Evolutionary conservation across 2,329 filamentous ascomycete species (phyloP), one percentile per base, ranked within the genome.

Genomic region (Polytolypa hystricis): DNA sequence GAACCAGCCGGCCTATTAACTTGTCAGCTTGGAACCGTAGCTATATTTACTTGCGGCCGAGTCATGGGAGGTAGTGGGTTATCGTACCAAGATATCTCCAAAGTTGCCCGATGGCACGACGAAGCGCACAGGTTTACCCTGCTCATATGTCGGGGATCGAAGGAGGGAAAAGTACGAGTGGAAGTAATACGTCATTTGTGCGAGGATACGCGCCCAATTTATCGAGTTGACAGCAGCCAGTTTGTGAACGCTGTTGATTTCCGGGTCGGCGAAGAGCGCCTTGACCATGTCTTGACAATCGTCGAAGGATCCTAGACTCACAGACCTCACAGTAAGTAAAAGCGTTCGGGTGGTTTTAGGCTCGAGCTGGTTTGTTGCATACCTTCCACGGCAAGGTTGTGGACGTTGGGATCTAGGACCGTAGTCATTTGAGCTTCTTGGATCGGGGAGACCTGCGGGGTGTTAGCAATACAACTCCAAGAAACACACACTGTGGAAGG

Each of bases 391-490:
- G 84, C 78, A 31, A 96, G 66, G 61, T 93, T 94, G 70, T 95
- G 85, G 21, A 96, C 87, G 55, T 96, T 96, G 41, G 73, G 65
- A 57, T 96, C 91, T 27, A 85, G 67, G 18, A 91, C 83, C 0
- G 89, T 95, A 1, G 87, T 95, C 91, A 96, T 96, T 65, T 96
- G 91, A 4, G 84, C 82, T 61, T 96, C 85, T 61, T 96, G 91
- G 39, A 96, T 82, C 10, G 86, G 84, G 56, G 14, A 21, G 20
- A 26, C 15, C 15, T 81, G 86, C n/a, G n/a, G n/a, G n/a, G n/a
- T n/a, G n/a, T n/a, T n/a, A n/a, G n/a, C n/a, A n/a, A n/a, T n/a
- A n/a, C n/a, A n/a, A n/a, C n/a, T 5, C 21, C n/a, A 8, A 4
- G 10, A 35, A n/a, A 28, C 8, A 37, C 7, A 6, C 19, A 7